Conservation (phyloP, 2,329 filamentous ascomycete species). For the Clarireedia monteithiana region DNA sequence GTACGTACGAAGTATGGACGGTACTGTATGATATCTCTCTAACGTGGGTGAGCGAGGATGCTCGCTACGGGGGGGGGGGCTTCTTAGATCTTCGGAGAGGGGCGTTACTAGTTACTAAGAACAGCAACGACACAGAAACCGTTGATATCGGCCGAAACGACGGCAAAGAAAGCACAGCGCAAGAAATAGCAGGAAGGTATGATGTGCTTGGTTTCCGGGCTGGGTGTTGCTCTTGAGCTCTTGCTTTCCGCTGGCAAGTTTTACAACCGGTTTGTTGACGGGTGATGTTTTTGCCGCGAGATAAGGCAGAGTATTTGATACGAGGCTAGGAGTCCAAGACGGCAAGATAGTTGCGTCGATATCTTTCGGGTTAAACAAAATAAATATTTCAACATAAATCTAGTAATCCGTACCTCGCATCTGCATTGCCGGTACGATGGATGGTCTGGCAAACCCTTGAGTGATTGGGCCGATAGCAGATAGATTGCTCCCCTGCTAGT, state of each 20-base stretch:
- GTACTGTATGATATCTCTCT: not conserved
- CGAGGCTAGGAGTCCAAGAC: not conserved
- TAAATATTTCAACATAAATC: conserved; percentile 12
- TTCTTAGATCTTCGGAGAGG: conserved; percentile 3
- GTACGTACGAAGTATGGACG: not conserved
- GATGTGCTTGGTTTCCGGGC: not conserved
- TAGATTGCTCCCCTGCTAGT: not conserved
- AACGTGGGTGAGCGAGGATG: no score
- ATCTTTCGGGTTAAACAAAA: not conserved
- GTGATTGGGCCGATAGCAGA: conserved; percentile 1
- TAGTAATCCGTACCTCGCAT: conserved; percentile 19
- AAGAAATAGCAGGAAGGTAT: not conserved
- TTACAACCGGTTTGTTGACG: no score
- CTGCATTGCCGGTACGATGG: conserved; percentile 11
- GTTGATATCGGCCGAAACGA: not conserved
- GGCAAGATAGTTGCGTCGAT: no score
- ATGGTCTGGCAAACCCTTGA: conserved; percentile 1
- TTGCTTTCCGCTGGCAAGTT: not conserved
- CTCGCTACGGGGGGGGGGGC: not conserved
- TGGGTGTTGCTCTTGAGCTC: not conserved
- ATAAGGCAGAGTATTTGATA: conserved; percentile 6
- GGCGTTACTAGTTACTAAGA: conserved; percentile 5
- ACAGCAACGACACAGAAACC: not conserved
- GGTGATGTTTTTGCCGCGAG: not conserved
- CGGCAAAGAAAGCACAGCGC: not conserved